Evolutionary conservation across 305 asterid species (phyloP).

Genomic region (Fraxinus baroniana): DNA sequence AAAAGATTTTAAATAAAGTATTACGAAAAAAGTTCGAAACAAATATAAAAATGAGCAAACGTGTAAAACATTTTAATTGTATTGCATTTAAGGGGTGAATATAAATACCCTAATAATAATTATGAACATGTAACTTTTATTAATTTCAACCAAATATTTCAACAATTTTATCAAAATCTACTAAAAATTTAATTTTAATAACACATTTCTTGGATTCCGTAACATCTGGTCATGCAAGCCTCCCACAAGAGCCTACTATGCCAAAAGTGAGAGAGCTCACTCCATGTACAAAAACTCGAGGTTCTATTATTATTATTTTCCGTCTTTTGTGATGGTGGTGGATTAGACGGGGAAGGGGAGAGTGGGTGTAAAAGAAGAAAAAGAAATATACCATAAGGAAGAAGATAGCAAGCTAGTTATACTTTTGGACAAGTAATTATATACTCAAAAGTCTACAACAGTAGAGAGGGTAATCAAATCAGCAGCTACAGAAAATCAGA

Average conservation of each 20-base stretch:
- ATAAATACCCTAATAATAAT: no score
- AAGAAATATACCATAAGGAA: not conserved
- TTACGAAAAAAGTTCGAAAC: no score
- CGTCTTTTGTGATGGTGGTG: not conserved
- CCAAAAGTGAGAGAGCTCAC: not conserved
- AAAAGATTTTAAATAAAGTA: not conserved
- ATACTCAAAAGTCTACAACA: not conserved
- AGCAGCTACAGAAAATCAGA: conserved; percentile 13
- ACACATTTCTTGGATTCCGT: no score
- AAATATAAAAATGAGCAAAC: no score
- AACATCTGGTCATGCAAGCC: not conserved
- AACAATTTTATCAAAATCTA: no score
- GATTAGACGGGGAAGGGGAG: not conserved
- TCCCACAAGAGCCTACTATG: not conserved
- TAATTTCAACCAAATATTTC: not conserved
- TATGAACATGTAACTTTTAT: not conserved
- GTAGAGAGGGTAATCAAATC: conserved; percentile 5
- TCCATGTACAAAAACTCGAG: not conserved
- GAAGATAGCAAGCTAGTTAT: not conserved
- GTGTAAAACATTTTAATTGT: not conserved
- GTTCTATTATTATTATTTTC: not conserved
- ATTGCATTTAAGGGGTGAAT: not conserved
- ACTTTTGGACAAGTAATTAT: not conserved
- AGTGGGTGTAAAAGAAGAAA: not conserved
- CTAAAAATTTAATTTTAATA: no score